Percentiles rank a stretch among this genome's conserved stretches.
Conservation (phyloP, 78 protist genomes). For the Dictyostelium intermedium region DNA sequence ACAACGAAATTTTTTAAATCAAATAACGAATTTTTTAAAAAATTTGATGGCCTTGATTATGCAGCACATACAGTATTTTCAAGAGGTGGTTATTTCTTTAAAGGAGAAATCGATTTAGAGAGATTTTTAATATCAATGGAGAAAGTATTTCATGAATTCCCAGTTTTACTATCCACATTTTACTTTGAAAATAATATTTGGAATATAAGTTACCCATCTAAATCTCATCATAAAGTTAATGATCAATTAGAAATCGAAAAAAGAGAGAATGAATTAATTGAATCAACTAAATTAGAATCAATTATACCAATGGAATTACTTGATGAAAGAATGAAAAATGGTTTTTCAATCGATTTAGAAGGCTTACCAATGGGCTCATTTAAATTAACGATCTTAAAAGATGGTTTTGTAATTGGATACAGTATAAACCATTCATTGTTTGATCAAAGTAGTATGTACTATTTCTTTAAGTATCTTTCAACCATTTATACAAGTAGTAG, state of each 20-base stretch:
- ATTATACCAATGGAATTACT: background rate
- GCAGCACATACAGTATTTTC: background rate
- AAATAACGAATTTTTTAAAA: background rate
- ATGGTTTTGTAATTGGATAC: conserved; percentile 27
- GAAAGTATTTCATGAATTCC: background rate
- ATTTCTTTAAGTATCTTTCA: conserved; percentile 22
- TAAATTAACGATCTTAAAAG: background rate
- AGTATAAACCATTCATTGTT: conserved; percentile 15
- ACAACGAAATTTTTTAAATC: background rate
- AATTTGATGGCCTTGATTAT: background rate
- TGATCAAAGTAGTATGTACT: background rate
- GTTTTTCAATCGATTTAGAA: background rate
- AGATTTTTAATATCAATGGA: background rate
- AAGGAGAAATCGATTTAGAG: background rate
- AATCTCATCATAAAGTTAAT: background rate
- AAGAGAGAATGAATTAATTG: background rate
- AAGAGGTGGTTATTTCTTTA: conserved; percentile 3
- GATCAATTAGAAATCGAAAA: conserved; percentile 1
- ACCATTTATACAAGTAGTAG: background rate
- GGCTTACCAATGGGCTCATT: background rate
- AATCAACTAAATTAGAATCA: background rate
- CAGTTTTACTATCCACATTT: background rate
- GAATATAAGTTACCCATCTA: background rate
- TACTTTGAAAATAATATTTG: background rate
- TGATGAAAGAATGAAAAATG: background rate